Base-by-base conservation (phyloP, 805 yeast genomes). In the Barnettozyma salicaria region DNA sequence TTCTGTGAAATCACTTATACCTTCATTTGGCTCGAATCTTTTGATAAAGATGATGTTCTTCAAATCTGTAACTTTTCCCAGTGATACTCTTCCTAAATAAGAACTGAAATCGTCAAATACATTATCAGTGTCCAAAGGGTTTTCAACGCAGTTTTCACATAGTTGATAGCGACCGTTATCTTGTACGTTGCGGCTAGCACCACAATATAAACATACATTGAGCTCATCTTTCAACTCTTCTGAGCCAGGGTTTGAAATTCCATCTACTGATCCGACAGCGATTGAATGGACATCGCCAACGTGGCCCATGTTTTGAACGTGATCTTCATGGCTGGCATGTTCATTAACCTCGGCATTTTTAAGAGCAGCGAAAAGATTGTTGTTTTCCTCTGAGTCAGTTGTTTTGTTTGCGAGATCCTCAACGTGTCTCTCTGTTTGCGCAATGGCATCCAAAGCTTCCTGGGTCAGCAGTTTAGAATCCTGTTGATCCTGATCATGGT, bases 101-200 rank as follows among this genome's bases (percentile, higher is more conserved):
- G 37, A 19, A 5, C 41, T 41, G 25, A 50, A 52, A 19, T 50
- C 54, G 26, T 46, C 49, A 36, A 33, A 48, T 6, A 52, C 52
- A 29, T 48, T 47, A 22, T 41, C 45, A 38, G 45, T 44, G 32
- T 49, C 43, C 19, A 43, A 36, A n/a, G 56, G 55, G 36, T 53
- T 44, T 8, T 34, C 41, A 9, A 53, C 53, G 46, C 58, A 51
- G 37, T 46, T 47, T 4, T 47, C 52, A 42, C 56, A 51, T 13
- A 50, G 27, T 37, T 51, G 47, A 32, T 49, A 53, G 16, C 55
- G 52, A 14, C 56, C 57, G 30, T 51, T 52, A 30, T 53, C 57
- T n/a, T 50, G 40, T 18, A 51, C 42, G 16, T 44, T 34, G 18
- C 52, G 45, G 14, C 41, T 42, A 8, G 45, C 48, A 29, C 51